Base-by-base conservation (phyloP, 78 protist species). In the Planoprotostelium fungivorum region DNA sequence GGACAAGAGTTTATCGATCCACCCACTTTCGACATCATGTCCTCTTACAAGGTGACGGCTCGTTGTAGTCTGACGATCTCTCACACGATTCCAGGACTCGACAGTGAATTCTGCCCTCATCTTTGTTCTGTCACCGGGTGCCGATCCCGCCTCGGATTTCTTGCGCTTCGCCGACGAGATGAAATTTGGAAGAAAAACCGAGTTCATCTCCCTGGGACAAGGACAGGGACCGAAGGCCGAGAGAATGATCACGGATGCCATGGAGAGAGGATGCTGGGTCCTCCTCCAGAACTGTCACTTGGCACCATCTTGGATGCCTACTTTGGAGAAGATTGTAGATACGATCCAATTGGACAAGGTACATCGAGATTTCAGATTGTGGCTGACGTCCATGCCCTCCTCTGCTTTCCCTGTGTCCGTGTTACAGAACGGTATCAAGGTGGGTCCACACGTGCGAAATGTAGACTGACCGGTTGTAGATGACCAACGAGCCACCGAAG, bases 151-250 rank as follows among this genome's bases (percentile, higher is more conserved):
- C 34, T 86, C 39, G 0, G 98, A 93, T 31, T 83, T 96, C 38
- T 84, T 73, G 83, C 86, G 63, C 87, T 96, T 96, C 85, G 97
- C 98, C 1, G 96, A 91, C 35, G 88, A 90, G 37, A 91, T 89
- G 96, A 38, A 93, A 29, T 91, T 96, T 93, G 9, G 38, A 28
- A 87, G 91, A 83, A 96, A 95, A 93, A 39, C 95, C 51, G 87
- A 88, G 36, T 25, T 90, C 1, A 89, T 97, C 28, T 96, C 98
- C 34, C 96, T 96, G 37, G 99, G 99, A 31, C 98, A 96, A 90
- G 99, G 99, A 23, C 99, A 98, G 84, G 99, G 97, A 0, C 95
- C 95, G 37, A 73, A 84, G 1, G 98, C 98, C 35, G 96, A 95
- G 93, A 87, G 36, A 28, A 31, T 95, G 93, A 95, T 98, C 86